These are phyloP conservation scores for Nakazawaea laoshanensis DNA, from an alignment of 805 yeast genomes.

Conservation along the genomic window DNA sequence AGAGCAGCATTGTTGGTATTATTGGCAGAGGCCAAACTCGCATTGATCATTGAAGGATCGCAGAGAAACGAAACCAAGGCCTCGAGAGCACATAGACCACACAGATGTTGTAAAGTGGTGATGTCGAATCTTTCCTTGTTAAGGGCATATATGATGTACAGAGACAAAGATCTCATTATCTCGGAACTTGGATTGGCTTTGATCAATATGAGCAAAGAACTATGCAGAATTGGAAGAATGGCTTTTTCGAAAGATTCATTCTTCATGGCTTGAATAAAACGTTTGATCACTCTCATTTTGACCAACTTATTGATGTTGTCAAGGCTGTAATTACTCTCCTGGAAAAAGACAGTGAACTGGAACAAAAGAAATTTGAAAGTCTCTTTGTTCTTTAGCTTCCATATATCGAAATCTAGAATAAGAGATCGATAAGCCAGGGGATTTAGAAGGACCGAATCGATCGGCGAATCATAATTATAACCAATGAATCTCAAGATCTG, in stretches of 20 bases:
- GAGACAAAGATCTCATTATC: slow-evolving; percentile 41
- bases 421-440: slow-evolving; percentile 47
- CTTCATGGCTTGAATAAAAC: slow-evolving; percentile 43
- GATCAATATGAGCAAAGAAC: slow-evolving; percentile 30
- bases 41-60: slow-evolving; percentile 24
- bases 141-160: slow-evolving; percentile 41
- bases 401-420: slow-evolving; percentile 55
- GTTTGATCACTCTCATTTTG: slow-evolving; percentile 36
- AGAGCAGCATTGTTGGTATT: slow-evolving; percentile 5
- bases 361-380: slow-evolving; percentile 44
- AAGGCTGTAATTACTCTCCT: slow-evolving; percentile 38
- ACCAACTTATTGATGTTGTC: slow-evolving; percentile 46
- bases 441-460: slow-evolving; percentile 50
- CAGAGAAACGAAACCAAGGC: slow-evolving; percentile 30
- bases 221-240: slow-evolving; percentile 26
- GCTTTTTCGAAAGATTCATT: slow-evolving; percentile 27
- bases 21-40: slow-evolving; percentile 16
- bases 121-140: slow-evolving; percentile 15
- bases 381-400: slow-evolving; percentile 29
- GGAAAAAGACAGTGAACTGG: slow-evolving; percentile 49
- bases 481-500: slow-evolving; percentile 47
- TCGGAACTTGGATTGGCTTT: slow-evolving; percentile 45
- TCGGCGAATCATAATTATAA: slow-evolving; percentile 38
- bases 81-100: slow-evolving; percentile 27
- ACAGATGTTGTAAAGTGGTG: slow-evolving; percentile 15